A percentile compares a stretch with the other conserved stretches of the same genome.
Conservation (phyloP, 495 filamentous ascomycete species). For the Penicillium samsonianum region DNA sequence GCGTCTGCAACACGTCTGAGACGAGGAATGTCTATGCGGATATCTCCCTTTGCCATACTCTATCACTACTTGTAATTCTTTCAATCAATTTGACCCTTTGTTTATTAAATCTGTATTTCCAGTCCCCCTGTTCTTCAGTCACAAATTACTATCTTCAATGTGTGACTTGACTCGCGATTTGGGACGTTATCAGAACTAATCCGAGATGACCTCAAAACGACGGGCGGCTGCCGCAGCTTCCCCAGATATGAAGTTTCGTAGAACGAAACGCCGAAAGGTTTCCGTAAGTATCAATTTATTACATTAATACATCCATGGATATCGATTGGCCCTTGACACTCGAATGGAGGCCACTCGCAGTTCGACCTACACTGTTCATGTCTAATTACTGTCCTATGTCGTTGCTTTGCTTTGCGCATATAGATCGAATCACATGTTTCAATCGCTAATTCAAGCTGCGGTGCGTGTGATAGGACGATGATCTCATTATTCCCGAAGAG, state of each 20-base stretch:
- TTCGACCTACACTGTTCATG: not conserved
- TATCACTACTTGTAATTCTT: conserved; percentile 1
- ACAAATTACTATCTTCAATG: not conserved
- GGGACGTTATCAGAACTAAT: not conserved
- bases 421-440: conserved; percentile 4
- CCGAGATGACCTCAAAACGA: conserved; percentile 67
- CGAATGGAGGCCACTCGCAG: not conserved
- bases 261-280: conserved; percentile 61
- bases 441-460: conserved; percentile 2
- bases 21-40: conserved; percentile 16
- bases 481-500: conserved; percentile 21
- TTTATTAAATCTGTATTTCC: not conserved
- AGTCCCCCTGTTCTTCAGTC: not conserved
- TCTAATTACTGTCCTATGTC: not conserved
- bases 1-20: conserved; percentile 27
- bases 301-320: not conserved
- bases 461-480: conserved; percentile 22
- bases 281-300: conserved; percentile 49
- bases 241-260: conserved; percentile 43
- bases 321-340: not conserved
- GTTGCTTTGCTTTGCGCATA: not conserved
- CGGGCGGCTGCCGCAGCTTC: conserved; percentile 52
- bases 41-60: conserved; percentile 7
- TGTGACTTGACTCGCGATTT: not conserved
- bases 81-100: not conserved